Evolutionary conservation across 177 flowering plant genomes (phyloP), one percentile per base, ranked within the genome.

Genomic region (Vitis hybrid): DNA sequence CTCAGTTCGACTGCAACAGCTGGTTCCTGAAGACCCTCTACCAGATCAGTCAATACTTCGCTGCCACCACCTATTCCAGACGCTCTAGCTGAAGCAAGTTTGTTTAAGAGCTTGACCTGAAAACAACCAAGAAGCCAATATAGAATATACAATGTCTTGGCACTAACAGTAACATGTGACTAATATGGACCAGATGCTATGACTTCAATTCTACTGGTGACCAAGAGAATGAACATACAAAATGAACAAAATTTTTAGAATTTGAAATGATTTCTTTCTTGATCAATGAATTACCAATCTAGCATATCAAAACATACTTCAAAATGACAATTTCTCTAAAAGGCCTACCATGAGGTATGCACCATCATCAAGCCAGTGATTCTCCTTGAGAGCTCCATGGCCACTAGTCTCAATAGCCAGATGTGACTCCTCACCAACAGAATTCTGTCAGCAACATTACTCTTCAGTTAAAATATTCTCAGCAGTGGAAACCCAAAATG

Each of bases 331-430:
- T 41, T 8, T 41, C 46, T 41, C 8, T 41, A 41, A 46, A 63
- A 64, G 71, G 54, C 80, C 20, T 86, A 93, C 99, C 99, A 95
- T 95, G 66, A 88, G 90, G 77, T 91, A 95, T 79, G 98, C 99
- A 51, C 99, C 99, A 84, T 93, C 98, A 82, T 95, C 99, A 64
- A 95, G 98, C 99, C 99, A 93, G 71, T 88, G 85, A 73, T 95
- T 95, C 84, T 95, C 99, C 84, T 90, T 93, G 30, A 95, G 93
- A 69, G 99, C 99, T 79, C 98, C 99, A 87, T 95, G 99, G 63
- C 99, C 99, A 82, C 98, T 95, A 68, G 99, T 95, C 80, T 95
- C 98, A 78, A 95, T 95, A 65, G 99, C 99, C 74, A 95, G 81
- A 86, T 93, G 95, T 68, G 99, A 89, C 75, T 95, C 98, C 76